These are phyloP conservation scores for Cymbidium sinense DNA, from an alignment of 106 monocot species.

Conservation along the genomic window DNA sequence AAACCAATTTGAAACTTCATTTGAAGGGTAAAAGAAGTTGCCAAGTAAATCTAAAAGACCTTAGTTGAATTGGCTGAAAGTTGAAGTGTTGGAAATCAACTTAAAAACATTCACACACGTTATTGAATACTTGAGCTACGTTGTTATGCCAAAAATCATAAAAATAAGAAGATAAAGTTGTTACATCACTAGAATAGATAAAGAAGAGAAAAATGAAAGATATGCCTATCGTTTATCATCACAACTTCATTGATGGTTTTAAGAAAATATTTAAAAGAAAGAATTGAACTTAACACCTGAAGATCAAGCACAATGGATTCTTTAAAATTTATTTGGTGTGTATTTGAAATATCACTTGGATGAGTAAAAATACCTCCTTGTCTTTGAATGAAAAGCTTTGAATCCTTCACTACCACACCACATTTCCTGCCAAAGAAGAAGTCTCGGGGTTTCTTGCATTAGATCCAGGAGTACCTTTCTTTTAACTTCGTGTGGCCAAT, in stretches of 20 bases:
- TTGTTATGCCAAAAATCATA: neutral
- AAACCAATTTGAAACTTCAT: neutral
- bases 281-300: neutral
- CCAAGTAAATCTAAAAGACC: neutral
- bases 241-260: neutral
- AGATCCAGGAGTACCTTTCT: slow-evolving; percentile 92
- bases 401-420: slow-evolving; percentile 99
- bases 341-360: neutral
- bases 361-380: slow-evolving; percentile 52
- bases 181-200: no score
- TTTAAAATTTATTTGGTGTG: neutral
- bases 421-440: slow-evolving; percentile 89
- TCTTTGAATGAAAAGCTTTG: slow-evolving; percentile 61
- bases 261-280: neutral
- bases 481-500: slow-evolving; percentile 99
- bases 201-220: neutral
- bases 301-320: neutral
- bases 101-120: neutral
- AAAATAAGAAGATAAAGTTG: neutral
- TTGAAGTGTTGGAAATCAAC: neutral
- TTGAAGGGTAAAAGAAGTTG: neutral
- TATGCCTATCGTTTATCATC: neutral
- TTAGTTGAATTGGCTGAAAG: neutral
- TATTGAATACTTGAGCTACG: neutral
- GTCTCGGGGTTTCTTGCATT: slow-evolving; percentile 86